Base-by-base conservation (phyloP, 768 basidiomycete species). In the Suillus bovinus region DNA sequence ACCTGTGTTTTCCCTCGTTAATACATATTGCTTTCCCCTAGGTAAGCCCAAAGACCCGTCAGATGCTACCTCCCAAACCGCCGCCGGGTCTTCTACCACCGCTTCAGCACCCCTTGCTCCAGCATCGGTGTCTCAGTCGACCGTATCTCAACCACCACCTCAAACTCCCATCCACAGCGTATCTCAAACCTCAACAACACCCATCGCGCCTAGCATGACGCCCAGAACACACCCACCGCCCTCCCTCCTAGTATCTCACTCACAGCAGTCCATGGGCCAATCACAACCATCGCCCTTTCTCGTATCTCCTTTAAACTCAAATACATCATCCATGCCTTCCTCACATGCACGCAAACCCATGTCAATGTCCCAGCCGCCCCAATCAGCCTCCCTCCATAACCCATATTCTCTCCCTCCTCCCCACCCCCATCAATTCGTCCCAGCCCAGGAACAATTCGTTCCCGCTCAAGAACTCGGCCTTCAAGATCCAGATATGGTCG, bases 401-500 rank as follows among this genome's bases (percentile, higher is more conserved):
- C 39, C 53, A 38, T 42, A 47, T 11, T 27, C 61, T 20, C n/a
- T 59, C 9, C 58, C 24, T 58, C 57, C 17, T 61, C 58, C 29
- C 46, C 36, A 44, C 34, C 61, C 52, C 2, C 31, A 57, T 27
- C 34, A 61, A 39, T 34, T 55, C 44, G 17, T 46, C 22, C 42
- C 61, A 22, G 17, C 61, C 20, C 41, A 64, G 3, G 24, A 70
- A 4, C 73, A 74, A 22, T 90, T 90, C 72, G 70, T 90, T 33
- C 83, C 86, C 31, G 77, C 81, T 13, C 81, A 82, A 44, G 84
- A 85, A 66, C 74, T 83, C 61, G 77, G 80, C 44, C 66, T 75
- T 2, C 77, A 79, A 13, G 85, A 84, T 67, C 74, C 78, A n/a
- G 80, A 84, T 39, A 82, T 69, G 44, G 63, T 90, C 52, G 89